phyloP scores from a whole-genome alignment of 2,329 filamentous ascomycete genomes.

The Fusarium cyanostomum region DNA sequence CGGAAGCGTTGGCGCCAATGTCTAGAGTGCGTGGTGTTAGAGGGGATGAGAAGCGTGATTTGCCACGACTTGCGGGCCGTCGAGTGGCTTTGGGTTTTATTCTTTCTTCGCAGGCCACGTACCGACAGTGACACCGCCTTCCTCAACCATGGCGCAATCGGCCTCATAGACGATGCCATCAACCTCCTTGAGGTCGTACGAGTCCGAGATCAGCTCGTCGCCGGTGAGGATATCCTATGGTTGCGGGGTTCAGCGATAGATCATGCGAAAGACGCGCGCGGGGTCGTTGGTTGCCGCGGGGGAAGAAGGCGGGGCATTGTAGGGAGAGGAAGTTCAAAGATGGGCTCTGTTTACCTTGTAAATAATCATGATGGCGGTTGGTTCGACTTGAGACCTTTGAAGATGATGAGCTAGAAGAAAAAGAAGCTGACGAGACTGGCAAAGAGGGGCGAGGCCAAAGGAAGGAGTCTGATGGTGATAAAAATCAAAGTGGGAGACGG shows the following conservation, averaged over 20 bases:
- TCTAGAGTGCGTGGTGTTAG: conserved; percentile 58
- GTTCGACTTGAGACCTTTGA: conserved; percentile 31
- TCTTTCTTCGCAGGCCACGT: conserved; percentile 49
- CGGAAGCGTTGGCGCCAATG: conserved; percentile 95
- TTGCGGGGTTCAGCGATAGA: conserved; percentile 44
- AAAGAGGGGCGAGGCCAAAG: conserved; percentile 32
- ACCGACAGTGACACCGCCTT: conserved; percentile 80
- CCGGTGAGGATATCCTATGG: conserved; percentile 84
- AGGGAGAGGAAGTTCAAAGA: neutral
- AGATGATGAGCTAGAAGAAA: conserved; percentile 24
- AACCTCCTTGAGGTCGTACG: conserved; percentile 82
- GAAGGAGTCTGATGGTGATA: conserved; percentile 38
- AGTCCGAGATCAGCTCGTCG: conserved; percentile 98
- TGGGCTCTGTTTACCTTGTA: conserved; percentile 64
- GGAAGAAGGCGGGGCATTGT: conserved; percentile 14
- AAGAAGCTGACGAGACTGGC: conserved; percentile 29
- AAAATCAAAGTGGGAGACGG: conserved; percentile 41
- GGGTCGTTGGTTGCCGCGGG: conserved; percentile 9
- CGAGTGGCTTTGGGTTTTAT: neutral
- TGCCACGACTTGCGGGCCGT: neutral
- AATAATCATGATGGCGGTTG: conserved; percentile 74
- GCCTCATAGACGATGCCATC: conserved; percentile 87
- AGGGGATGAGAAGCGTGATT: neutral
- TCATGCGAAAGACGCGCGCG: conserved; percentile 34
- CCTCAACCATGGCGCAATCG: conserved; percentile 89